Evolutionary conservation across 768 basidiomycete genomes (phyloP).

Genomic region (Tricholoma matsutake): DNA sequence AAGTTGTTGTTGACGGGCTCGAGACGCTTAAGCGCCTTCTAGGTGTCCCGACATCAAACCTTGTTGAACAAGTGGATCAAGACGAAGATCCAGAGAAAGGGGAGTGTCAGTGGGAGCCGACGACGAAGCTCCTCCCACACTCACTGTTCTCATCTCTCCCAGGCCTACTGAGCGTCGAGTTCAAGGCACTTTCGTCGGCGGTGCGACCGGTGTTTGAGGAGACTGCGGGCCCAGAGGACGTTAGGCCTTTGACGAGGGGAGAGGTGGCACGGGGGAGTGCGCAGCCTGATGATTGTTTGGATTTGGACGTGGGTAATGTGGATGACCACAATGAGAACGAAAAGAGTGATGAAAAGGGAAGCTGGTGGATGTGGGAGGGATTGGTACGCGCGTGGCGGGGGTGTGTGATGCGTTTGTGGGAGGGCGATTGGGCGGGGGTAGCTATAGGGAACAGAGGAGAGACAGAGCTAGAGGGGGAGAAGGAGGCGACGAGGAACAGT

Average conservation of each 20-base stretch:
- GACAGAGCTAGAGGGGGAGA: conserved; percentile 6
- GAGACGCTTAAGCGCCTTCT: conserved; percentile 45
- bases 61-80: neutral
- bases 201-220: conserved; percentile 55
- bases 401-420: conserved; percentile 1
- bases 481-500: conserved; percentile 33
- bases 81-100: neutral
- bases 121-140: conserved; percentile 45
- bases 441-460: conserved; percentile 2
- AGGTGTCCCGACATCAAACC: conserved; percentile 6
- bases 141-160: conserved; percentile 55
- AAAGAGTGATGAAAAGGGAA: neutral
- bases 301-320: conserved; percentile 26
- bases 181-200: conserved; percentile 38
- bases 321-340: neutral
- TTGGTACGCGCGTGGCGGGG: conserved; percentile 16
- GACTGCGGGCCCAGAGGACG: conserved; percentile 49
- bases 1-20: conserved; percentile 43
- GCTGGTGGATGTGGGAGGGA: conserved; percentile 21
- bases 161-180: conserved; percentile 54
- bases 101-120: neutral
- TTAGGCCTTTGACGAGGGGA: conserved; percentile 53
- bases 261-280: conserved; percentile 55
- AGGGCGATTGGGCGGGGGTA: conserved; percentile 1
- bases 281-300: conserved; percentile 29